phyloP scores from a whole-genome alignment of 139 green algal genomes.

The Chlorella sp. region DNA sequence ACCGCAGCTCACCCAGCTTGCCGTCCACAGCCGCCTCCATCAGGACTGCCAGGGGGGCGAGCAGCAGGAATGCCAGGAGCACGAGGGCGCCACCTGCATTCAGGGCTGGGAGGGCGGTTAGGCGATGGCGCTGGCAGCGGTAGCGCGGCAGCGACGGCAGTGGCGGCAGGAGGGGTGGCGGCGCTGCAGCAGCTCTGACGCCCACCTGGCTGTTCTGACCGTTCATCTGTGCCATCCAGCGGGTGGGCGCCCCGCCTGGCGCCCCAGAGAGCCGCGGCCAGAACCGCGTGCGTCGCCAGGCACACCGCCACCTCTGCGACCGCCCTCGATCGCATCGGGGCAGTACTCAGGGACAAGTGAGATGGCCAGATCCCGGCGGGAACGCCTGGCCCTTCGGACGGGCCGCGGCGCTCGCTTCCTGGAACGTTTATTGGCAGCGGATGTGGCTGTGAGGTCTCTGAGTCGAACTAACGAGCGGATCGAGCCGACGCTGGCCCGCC shows the following conservation, averaged over 20 bases:
- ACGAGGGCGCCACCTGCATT: no score
- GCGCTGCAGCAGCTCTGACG: neutral
- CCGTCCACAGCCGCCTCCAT: neutral
- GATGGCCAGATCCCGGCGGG: no score
- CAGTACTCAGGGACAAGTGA: no score
- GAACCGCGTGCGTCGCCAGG: neutral
- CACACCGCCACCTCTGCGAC: constrained; percentile 3
- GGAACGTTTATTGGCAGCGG: no score
- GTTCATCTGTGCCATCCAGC: neutral
- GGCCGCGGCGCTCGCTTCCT: no score
- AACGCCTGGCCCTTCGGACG: no score
- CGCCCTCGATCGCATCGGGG: neutral
- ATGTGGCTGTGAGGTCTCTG: no score
- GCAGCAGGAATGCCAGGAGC: neutral
- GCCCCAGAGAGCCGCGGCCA: neutral
- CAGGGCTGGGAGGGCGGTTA: neutral
- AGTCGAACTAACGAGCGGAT: no score
- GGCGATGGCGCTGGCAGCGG: no score
- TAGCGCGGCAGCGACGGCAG: neutral
- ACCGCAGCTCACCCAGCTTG: neutral
- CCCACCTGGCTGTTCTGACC: neutral
- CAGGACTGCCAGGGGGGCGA: neutral
- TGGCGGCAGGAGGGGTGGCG: neutral
- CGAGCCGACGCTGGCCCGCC: no score
- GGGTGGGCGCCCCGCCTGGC: neutral